These are phyloP conservation scores for Fusarium sp. DNA, from an alignment of 2,329 filamentous ascomycete genomes.

Conservation along the genomic window DNA sequence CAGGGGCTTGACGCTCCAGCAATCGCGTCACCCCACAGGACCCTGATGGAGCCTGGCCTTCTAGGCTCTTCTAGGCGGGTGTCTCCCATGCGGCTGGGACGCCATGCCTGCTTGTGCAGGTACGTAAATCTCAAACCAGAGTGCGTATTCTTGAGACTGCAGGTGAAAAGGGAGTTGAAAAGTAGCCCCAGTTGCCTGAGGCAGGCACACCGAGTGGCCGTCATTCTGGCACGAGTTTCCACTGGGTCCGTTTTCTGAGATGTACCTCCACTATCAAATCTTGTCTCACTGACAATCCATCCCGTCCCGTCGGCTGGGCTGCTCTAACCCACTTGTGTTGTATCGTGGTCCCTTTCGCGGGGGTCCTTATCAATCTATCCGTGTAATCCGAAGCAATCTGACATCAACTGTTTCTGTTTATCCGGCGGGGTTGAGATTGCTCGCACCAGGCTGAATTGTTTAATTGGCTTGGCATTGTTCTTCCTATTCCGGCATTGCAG, in stretches of 20 bases:
- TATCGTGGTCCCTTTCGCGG: conserved; percentile 23
- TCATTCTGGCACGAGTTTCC: conserved; percentile 37
- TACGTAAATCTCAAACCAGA: conserved; percentile 41
- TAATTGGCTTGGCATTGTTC: background rate
- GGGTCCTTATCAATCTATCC: conserved; percentile 24
- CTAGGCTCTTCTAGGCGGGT: conserved; percentile 13
- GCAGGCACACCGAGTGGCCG: conserved; percentile 31
- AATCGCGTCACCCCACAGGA: conserved; percentile 37
- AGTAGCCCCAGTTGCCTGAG: conserved; percentile 45
- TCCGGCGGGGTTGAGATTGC: conserved; percentile 4
- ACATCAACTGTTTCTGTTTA: conserved; percentile 1
- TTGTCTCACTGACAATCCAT: conserved; percentile 12
- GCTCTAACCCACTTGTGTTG: background rate
- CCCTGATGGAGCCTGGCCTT: conserved; percentile 31
- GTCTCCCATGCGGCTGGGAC: conserved; percentile 8
- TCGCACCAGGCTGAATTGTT: background rate
- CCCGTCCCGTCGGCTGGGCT: background rate
- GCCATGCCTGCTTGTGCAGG: conserved; percentile 8
- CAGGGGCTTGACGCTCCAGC: conserved; percentile 24
- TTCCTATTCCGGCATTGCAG: background rate
- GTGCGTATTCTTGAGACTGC: conserved; percentile 37
- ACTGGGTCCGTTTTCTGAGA: conserved; percentile 14
- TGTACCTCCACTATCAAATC: conserved; percentile 31
- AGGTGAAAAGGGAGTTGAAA: conserved; percentile 16
- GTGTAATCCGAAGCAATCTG: background rate